Base-by-base conservation (phyloP, 176 grass and related monocot species). In the Oryza australiensis region DNA sequence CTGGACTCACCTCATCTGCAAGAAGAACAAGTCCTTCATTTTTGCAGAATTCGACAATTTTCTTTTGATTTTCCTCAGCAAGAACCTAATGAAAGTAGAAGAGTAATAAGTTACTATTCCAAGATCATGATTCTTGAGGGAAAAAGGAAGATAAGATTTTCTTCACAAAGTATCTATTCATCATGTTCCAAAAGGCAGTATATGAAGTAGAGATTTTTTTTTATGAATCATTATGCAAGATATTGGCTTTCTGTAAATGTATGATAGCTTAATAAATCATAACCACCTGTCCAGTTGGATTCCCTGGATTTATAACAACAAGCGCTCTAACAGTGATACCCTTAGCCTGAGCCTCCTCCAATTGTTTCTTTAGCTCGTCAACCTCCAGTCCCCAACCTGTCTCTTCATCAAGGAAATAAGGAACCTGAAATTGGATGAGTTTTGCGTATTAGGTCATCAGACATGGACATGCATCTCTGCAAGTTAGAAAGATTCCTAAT, bases 251-350 rank as follows among this genome's bases (percentile, higher is more conserved):
- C 66, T 77, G 42, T 43, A 72, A 45, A 82, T 74, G 69, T 77
- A 75, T 80, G 55, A 71, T 64, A 62, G 66, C 74, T 14, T 48
- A 73, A 73, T 23, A 85, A 24, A 11, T 48, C 77, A 73, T 23
- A 87, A 20, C 74, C 32, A 92, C 92, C 94, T 97, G 94, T 81
- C 92, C 94, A 26, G 94, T 97, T 72, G 94, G 94, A 64, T 97
- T 97, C 75, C 94, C 94, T 34, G 94, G 94, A 91, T 97, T 97
- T 88, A 97, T 94, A 85, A 97, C 92, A 65, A 92, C 90, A 11
- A 97, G 80, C 0, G 90, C 92, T 80, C 92, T 92, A 34, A 97
- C 90, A 40, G 73, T 94, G 75, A 92, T 97, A 78, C 94, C 94
- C 90, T 94, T 97, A 82, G 90, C 94, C 66, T 75, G 90, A 85